Conservation (phyloP, 495 filamentous ascomycete species). For the Articulospora tetracladia region DNA sequence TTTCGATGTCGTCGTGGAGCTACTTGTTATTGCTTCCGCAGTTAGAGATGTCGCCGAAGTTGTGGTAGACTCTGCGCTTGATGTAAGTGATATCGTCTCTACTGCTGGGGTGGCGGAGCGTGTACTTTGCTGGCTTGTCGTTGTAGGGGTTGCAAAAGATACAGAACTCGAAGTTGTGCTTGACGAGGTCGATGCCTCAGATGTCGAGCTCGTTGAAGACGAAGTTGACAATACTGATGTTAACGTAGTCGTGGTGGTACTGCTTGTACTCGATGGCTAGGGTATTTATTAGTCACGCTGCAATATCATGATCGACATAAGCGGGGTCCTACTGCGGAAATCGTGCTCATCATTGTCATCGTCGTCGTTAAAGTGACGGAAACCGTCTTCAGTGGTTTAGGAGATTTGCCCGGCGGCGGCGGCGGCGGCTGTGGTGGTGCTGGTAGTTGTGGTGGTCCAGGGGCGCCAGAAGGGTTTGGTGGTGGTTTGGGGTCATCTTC, state of each 20-base stretch:
- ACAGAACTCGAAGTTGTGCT: too few species aligned
- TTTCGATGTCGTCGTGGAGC: not conserved
- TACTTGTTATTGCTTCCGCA: not conserved
- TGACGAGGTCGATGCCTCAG: too few species aligned
- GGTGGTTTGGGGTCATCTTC: not conserved
- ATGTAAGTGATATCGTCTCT: not conserved
- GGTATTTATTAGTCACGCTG: not conserved
- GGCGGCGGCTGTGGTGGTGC: too few species aligned
- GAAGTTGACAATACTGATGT: not conserved
- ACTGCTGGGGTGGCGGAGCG: not conserved
- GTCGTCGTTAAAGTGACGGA: not conserved
- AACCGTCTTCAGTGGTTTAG: not conserved
- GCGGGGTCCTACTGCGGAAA: not conserved
- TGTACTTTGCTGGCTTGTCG: not conserved
- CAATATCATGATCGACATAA: not conserved
- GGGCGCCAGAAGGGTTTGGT: not conserved
- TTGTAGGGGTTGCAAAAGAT: not conserved
- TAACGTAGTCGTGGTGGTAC: not conserved
- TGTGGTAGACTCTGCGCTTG: not conserved
- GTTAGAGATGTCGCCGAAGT: not conserved
- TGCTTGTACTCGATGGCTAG: not conserved
- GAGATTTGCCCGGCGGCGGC: too few species aligned
- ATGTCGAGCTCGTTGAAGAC: not conserved
- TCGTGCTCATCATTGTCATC: not conserved
- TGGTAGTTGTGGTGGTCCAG: not conserved